These are phyloP conservation scores for Leccinellum albellum DNA, from an alignment of 768 basidiomycete species.

Conservation along the genomic window DNA sequence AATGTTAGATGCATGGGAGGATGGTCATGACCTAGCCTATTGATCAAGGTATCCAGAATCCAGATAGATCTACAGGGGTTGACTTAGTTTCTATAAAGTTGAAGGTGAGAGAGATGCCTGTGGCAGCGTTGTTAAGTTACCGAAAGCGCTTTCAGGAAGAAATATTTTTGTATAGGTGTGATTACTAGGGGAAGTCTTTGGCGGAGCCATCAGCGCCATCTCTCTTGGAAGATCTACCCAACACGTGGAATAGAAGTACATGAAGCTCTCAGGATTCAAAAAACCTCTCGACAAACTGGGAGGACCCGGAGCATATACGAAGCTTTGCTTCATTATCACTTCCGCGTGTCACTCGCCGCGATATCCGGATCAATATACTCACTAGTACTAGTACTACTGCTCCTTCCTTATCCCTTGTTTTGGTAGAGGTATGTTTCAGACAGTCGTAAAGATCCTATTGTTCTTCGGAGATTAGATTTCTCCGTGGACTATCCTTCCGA, in stretches of 20 bases:
- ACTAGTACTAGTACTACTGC: no score
- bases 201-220: background rate
- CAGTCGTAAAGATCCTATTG: background rate
- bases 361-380: no score
- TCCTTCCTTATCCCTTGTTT: background rate
- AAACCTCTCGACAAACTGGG: background rate
- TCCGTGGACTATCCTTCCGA: background rate
- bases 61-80: no score
- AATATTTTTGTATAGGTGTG: background rate
- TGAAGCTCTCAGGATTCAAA: background rate
- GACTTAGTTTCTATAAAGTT: no score
- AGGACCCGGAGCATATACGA: background rate
- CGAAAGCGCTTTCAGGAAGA: background rate
- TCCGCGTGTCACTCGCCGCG: no score
- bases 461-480: background rate
- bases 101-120: background rate
- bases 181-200: background rate
- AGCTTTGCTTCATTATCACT: background rate
- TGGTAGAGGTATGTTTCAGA: background rate
- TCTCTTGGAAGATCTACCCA: background rate
- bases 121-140: conserved; percentile 15
- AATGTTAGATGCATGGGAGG: background rate
- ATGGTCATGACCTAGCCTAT: background rate
- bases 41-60: no score
- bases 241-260: background rate